These are phyloP conservation scores for Rubroboletus satanas DNA, from an alignment of 768 basidiomycete species.

Conservation along the genomic window DNA sequence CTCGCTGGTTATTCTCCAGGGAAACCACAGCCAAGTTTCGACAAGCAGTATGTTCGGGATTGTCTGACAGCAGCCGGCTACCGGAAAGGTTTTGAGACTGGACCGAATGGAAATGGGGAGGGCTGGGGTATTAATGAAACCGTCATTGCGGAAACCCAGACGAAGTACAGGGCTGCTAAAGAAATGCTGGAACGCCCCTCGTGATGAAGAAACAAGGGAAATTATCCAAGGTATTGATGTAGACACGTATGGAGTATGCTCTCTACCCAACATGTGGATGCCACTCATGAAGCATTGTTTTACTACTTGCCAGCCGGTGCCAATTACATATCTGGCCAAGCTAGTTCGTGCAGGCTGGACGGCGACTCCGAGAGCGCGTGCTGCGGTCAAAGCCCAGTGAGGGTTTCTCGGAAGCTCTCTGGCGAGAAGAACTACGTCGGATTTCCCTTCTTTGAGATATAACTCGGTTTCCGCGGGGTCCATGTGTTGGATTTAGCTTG, in stretches of 20 bases:
- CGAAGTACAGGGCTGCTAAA: constrained; percentile 78
- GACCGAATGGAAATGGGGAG: constrained; percentile 59
- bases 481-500: no score
- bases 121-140: constrained; percentile 78
- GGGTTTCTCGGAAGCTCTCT: constrained; percentile 64
- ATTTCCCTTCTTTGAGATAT: constrained; percentile 60
- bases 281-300: background rate
- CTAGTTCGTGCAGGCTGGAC: constrained; percentile 70
- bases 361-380: constrained; percentile 56
- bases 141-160: constrained; percentile 72
- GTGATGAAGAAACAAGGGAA: constrained; percentile 5
- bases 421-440: constrained; percentile 66
- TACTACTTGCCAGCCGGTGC: constrained; percentile 11
- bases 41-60: constrained; percentile 95
- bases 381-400: constrained; percentile 61
- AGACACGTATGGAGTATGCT: background rate
- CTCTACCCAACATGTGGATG: background rate
- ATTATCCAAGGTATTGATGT: constrained; percentile 1
- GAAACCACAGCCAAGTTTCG: constrained; percentile 81
- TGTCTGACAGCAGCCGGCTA: constrained; percentile 78
- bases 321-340: constrained; percentile 41
- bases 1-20: constrained; percentile 68
- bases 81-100: constrained; percentile 72
- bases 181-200: constrained; percentile 44
- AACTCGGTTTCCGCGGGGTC: constrained; percentile 56